Base-by-base conservation (phyloP, 805 yeast species). In the Candida krabiensis region DNA sequence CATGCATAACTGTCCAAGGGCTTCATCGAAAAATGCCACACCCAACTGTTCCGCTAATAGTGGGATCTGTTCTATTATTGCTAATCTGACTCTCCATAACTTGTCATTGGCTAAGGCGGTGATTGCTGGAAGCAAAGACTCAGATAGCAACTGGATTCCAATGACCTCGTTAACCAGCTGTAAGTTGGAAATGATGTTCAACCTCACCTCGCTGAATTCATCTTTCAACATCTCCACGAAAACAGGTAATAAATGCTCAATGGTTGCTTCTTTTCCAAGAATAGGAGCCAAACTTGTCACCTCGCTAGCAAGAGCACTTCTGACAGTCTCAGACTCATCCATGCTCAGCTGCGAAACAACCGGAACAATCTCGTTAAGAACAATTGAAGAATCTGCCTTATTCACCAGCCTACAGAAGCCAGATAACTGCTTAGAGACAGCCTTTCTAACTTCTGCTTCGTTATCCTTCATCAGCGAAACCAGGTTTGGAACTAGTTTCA, bases 71-170 rank as follows among this genome's bases (percentile, higher is more conserved):
- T 93, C 96, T 56, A 93, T 93, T 46, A 93, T 93, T 9, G 98
- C 98, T 60, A 93, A 73, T 60, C 98, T 80, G 19, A 93, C 97
- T 58, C 99, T 80, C 99, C 99, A 93, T 58, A 90, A 91, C 55
- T 84, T 84, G 66, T 93, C 99, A 59, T 89, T 90, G 9, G 99
- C 98, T 50, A 93, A 74, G 50, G 91, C 96, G 9, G 95, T 83
- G 50, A 93, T 91, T 3, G 99, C 98, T 3, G 99, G 99, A 49
- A 93, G 72, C 46, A 93, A 71, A 27, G 89, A 83, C 54, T 89
- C 90, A 18, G 96, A 83, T 48, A 93, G 72, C 44, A 86, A 69
- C 52, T 84, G 90, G 49, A 93, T 88, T 21, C 99, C 99, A 52
- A 93, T 86, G 36, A 90, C 95, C 53, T 89, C 93, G 61, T 93